Evolutionary conservation across 1,284 basidiomycete species (phyloP), one percentile per base, ranked within the genome.

Genomic region (Boletus semigastroideus): DNA sequence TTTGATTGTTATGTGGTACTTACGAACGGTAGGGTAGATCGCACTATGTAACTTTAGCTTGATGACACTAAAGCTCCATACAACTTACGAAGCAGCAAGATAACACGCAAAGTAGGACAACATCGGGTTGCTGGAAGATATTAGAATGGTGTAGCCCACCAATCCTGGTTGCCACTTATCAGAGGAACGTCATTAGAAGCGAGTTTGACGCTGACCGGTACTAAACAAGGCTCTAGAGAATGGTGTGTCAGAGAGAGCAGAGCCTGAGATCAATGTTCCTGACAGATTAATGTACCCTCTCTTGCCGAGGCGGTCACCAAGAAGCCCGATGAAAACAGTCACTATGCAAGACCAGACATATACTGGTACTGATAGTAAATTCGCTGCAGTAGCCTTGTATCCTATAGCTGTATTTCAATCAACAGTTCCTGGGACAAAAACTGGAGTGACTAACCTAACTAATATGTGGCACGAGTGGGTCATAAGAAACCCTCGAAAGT

Each of bases 301-400:
- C n/a, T 69, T 68, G 19, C 74, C 74, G 20, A 72, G 64, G 9
- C 73, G 70, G 56, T 82, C 80, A 12, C 77, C 79, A 11, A 73
- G 53, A 49, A 78, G 71, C 4, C 81, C 81, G 38, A 83, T 68
- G 22, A 66, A 47, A 34, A 76, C 63, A 0, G 80, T 82, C 48
- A 79, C 65, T 25, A 81, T 64, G 56, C 80, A 80, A 16, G 75
- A 72, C 70, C 74, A 78, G 16, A 70, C 71, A 54, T 80, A 80
- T 11, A 80, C 76, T 3, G 78, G 76, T 1, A 79, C 77, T n/a
- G 76, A 76, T 11, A 83, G 66, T 17, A 83, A 63, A 60, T 84
- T 82, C 4, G 81, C 79, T 11, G 66, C 62, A 2, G 79, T 80
- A 13, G 79, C 78, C 41, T 70, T 63, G 69, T 69, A 79, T 1